Conservation (phyloP, 1,139 yeast genomes). For the Scheffersomyces parashehatae region DNA sequence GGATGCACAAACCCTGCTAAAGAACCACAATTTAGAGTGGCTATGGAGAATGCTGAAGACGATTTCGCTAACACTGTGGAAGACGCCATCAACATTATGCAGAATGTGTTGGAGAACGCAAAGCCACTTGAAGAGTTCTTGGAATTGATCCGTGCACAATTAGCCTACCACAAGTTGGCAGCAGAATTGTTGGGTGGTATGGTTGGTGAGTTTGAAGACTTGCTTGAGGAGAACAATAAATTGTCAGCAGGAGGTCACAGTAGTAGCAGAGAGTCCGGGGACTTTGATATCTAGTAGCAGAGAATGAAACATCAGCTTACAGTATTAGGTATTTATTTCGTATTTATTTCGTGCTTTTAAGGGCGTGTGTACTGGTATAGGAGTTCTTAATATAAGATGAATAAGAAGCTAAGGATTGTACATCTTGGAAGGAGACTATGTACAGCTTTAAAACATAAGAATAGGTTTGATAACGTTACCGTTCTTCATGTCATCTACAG, state of each 20-base stretch:
- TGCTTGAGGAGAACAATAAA: slow-evolving; percentile 50
- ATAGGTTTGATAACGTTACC: slow-evolving; percentile 7
- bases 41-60: slow-evolving; percentile 85
- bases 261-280: slow-evolving; percentile 40
- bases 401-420: neutral
- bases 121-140: slow-evolving; percentile 69
- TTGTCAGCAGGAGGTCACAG: slow-evolving; percentile 11
- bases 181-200: slow-evolving; percentile 66
- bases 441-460: neutral
- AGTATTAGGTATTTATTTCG: too few species aligned
- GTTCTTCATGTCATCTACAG: slow-evolving; percentile 7
- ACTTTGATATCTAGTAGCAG: slow-evolving; percentile 39
- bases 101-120: slow-evolving; percentile 74
- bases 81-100: slow-evolving; percentile 84
- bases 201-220: slow-evolving; percentile 62
- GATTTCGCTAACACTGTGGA: slow-evolving; percentile 90
- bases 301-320: neutral
- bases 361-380: too few species aligned
- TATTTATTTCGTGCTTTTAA: too few species aligned
- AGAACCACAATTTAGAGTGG: slow-evolving; percentile 72
- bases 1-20: slow-evolving; percentile 71
- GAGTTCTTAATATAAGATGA: neutral
- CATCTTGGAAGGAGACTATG: too few species aligned
- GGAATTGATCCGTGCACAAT: slow-evolving; percentile 76
- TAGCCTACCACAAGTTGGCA: slow-evolving; percentile 81